Percentiles rank a stretch among this genome's conserved stretches.
phyloP scores from a whole-genome alignment of 768 basidiomycete species.

The Lentinula boryana region DNA sequence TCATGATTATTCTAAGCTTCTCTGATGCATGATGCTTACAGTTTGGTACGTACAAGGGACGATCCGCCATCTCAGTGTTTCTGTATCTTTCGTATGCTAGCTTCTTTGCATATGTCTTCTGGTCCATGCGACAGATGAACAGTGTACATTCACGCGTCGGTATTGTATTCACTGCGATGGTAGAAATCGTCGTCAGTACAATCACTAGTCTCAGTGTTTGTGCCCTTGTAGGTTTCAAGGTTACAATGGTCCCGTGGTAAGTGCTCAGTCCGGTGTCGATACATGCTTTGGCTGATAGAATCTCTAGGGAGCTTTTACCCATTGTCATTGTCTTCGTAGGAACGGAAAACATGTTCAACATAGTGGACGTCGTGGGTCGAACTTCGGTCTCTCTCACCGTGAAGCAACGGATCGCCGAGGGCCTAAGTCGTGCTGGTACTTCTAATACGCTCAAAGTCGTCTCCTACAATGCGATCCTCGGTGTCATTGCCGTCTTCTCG shows the following conservation, averaged over 20 bases:
- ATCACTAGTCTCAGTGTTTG: slow-evolving; percentile 92
- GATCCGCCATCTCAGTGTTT: slow-evolving; percentile 62
- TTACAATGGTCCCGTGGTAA: slow-evolving; percentile 88
- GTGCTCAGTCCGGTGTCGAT: slow-evolving; percentile 13
- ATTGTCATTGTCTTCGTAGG: slow-evolving; percentile 94
- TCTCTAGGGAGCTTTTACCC: slow-evolving; percentile 74
- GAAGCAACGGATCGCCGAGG: slow-evolving; percentile 87
- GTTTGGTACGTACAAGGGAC: slow-evolving; percentile 36
- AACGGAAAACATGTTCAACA: slow-evolving; percentile 94
- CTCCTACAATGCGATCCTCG: slow-evolving; percentile 77
- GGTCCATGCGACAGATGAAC: slow-evolving; percentile 71
- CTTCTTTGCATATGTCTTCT: slow-evolving; percentile 70
- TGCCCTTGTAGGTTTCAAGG: slow-evolving; percentile 80
- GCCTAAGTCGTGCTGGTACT: slow-evolving; percentile 83
- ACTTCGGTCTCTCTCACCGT: slow-evolving; percentile 86
- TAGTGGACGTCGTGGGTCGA: slow-evolving; percentile 81
- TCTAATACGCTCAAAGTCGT: slow-evolving; percentile 91
- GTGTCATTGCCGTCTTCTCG: slow-evolving; percentile 67
- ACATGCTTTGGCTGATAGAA: neutral
- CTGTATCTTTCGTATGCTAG: slow-evolving; percentile 72
- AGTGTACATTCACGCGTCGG: slow-evolving; percentile 89
- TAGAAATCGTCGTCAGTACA: slow-evolving; percentile 89
- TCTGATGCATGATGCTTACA: slow-evolving; percentile 36
- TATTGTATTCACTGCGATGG: slow-evolving; percentile 87
- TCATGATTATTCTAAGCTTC: slow-evolving; percentile 6